Evolutionary conservation across 306 rosid species (phyloP).

Genomic region (Abrus precatorius): DNA sequence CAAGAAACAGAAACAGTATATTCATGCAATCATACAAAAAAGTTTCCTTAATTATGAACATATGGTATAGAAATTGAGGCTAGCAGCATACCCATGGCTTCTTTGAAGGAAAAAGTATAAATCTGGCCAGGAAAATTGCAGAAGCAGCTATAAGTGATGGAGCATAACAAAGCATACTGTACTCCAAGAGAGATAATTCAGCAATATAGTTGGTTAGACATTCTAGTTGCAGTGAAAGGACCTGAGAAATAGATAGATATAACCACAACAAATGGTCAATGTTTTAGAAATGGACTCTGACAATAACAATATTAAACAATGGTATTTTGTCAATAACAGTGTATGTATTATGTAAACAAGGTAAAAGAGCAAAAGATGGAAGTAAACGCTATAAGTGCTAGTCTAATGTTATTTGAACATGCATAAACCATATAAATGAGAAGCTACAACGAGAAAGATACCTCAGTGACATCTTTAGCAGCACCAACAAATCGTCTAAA

Average conservation of each 20-base stretch:
- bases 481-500: conserved; percentile 82
- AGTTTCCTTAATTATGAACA: conserved; percentile 13
- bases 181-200: conserved; percentile 83
- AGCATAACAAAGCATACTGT: conserved; percentile 72
- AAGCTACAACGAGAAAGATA: conserved; percentile 35
- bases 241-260: conserved; percentile 38
- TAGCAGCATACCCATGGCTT: conserved; percentile 80
- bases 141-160: conserved; percentile 85
- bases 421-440: conserved; percentile 1
- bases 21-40: background rate
- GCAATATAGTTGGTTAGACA: conserved; percentile 82
- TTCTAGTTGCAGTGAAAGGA: conserved; percentile 74
- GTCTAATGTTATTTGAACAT: background rate
- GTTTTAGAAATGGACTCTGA: background rate
- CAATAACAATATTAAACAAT: background rate
- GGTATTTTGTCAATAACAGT: conserved; percentile 6
- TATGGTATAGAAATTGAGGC: conserved; percentile 66
- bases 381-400: background rate
- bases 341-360: background rate
- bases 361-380: background rate
- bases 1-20: background rate
- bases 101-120: conserved; percentile 64
- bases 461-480: conserved; percentile 78
- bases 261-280: background rate
- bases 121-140: conserved; percentile 76